Evolutionary conservation across 2,329 filamentous ascomycete genomes (phyloP).

Genomic region (Penicillium freii): DNA sequence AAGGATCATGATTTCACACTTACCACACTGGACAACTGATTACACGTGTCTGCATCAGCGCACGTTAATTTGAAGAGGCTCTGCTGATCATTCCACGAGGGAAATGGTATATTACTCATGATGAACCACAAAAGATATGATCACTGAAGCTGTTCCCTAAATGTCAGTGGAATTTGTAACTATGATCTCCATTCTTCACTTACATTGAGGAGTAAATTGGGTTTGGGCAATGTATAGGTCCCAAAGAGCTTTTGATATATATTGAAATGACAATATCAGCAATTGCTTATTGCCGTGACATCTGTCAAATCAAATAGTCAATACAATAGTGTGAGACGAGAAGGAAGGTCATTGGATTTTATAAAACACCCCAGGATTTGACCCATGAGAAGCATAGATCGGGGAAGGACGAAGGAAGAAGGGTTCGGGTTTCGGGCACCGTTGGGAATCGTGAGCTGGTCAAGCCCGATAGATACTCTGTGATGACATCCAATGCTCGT

Average conservation of each 20-base stretch:
- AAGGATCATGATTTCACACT: slow-evolving; percentile 2
- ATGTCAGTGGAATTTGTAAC: neutral
- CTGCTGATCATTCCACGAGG: slow-evolving; percentile 33
- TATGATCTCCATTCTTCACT: neutral
- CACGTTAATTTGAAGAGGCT: slow-evolving; percentile 33
- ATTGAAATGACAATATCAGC: neutral
- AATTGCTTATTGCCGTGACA: neutral
- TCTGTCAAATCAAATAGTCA: neutral
- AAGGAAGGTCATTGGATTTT: slow-evolving; percentile 12
- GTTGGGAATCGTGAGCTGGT: slow-evolving; percentile 3
- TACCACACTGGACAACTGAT: slow-evolving; percentile 31
- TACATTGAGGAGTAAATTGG: neutral
- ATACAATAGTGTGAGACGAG: neutral
- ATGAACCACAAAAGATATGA: slow-evolving; percentile 8
- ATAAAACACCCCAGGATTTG: slow-evolving; percentile 10
- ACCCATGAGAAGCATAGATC: slow-evolving; percentile 11
- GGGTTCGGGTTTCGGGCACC: slow-evolving; percentile 5
- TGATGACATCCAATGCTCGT: slow-evolving; percentile 17
- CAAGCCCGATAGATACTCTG: slow-evolving; percentile 9
- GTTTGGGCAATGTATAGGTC: neutral
- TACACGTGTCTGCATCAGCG: slow-evolving; percentile 32
- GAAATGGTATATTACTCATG: slow-evolving; percentile 32
- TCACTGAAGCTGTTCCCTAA: neutral
- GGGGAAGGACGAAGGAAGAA: slow-evolving; percentile 1
- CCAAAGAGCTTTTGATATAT: neutral